Evolutionary conservation across 2,329 filamentous ascomycete genomes (phyloP).

Genomic region (Proliferodiscus dingleyae): DNA sequence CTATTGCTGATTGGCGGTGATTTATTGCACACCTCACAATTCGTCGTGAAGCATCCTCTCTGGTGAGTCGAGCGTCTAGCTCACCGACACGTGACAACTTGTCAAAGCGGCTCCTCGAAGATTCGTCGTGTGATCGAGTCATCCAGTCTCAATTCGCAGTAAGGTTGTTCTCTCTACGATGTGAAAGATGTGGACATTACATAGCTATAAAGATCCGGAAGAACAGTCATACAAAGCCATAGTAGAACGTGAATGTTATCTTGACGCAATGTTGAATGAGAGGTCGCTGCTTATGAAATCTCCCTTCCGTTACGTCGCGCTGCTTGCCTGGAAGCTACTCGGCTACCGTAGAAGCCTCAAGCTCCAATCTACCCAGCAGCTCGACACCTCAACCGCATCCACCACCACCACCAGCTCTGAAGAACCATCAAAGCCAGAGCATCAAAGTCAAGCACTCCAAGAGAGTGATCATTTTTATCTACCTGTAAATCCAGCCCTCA

Average conservation of each 20-base stretch:
- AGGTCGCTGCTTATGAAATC: constrained; percentile 1
- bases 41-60: background rate
- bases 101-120: background rate
- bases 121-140: background rate
- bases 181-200: too few species aligned
- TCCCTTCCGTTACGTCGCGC: too few species aligned
- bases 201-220: too few species aligned
- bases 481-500: background rate
- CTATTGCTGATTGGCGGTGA: background rate
- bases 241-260: constrained; percentile 1
- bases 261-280: background rate
- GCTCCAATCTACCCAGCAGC: background rate
- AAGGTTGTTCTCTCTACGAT: background rate
- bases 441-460: constrained; percentile 8
- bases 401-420: background rate
- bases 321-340: background rate
- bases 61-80: background rate
- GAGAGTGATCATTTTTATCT: constrained; percentile 2
- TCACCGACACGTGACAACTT: background rate
- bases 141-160: background rate
- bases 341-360: constrained; percentile 3
- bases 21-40: too few species aligned
- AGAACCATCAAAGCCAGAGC: background rate
- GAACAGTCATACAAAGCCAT: too few species aligned
- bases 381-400: background rate